A percentile compares a stretch with the other conserved stretches of the same genome.
These are phyloP conservation scores for Liquidambar formosana DNA, from an alignment of 164 flowering plant species.

Conservation along the genomic window DNA sequence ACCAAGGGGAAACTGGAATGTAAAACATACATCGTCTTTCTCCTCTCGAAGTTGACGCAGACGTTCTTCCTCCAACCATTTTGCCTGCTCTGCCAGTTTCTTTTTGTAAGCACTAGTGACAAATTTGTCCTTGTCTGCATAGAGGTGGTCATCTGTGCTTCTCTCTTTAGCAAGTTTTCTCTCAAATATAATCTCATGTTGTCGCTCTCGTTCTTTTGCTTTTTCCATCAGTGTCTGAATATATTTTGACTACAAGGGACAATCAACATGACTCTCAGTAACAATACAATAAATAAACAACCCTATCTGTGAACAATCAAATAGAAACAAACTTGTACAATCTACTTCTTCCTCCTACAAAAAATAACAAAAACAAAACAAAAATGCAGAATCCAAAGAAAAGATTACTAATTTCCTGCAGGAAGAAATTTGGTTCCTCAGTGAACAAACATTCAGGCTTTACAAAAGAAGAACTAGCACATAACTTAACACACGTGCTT, in stretches of 20 bases:
- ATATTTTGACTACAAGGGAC: slow-evolving; percentile 62
- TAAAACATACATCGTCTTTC: slow-evolving; percentile 63
- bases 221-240: slow-evolving; percentile 53
- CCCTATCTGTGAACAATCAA: too few relatives aligned
- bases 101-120: slow-evolving; percentile 80
- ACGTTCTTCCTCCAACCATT: slow-evolving; percentile 76
- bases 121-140: slow-evolving; percentile 75
- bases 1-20: not conserved
- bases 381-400: too few relatives aligned
- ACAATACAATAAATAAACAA: too few relatives aligned
- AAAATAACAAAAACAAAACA: too few relatives aligned
- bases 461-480: too few relatives aligned
- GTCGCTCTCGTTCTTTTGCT: slow-evolving; percentile 61
- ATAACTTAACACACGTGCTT: too few relatives aligned
- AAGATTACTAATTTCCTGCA: too few relatives aligned
- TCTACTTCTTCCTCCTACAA: too few relatives aligned
- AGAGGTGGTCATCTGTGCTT: slow-evolving; percentile 73
- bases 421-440: too few relatives aligned
- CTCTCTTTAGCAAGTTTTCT: slow-evolving; percentile 75
- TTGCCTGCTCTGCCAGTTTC: slow-evolving; percentile 81
- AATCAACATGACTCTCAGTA: too few relatives aligned
- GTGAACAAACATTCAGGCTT: too few relatives aligned
- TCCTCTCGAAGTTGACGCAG: slow-evolving; percentile 59
- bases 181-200: slow-evolving; percentile 76
- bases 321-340: too few relatives aligned